Percentiles rank a stretch among this genome's conserved stretches.
Conservation (phyloP, 2,329 filamentous ascomycete genomes). For the Pezicula carpinea region DNA sequence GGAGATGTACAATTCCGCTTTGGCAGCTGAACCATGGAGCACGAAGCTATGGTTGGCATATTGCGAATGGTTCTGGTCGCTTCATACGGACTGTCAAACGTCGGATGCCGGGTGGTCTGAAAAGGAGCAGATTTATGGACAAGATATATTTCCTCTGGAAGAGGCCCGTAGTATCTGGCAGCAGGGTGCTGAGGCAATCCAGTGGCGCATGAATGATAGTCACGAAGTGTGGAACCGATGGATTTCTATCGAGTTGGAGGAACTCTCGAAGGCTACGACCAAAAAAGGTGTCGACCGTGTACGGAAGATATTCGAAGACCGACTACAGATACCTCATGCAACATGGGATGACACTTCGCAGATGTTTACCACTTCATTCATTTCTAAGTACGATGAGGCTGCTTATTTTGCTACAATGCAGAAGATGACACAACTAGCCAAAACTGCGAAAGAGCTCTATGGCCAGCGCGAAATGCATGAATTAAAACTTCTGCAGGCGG, state of each 20-base stretch:
- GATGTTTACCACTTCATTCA: conserved; percentile 63
- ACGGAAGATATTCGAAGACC: conserved; percentile 63
- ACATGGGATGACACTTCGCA: conserved; percentile 73
- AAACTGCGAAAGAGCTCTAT: conserved; percentile 59
- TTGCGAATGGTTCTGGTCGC: conserved; percentile 71
- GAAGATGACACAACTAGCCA: conserved; percentile 57
- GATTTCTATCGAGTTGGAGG: conserved; percentile 65
- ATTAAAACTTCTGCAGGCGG: conserved; percentile 56
- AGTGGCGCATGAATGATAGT: conserved; percentile 72
- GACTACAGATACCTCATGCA: conserved; percentile 67
- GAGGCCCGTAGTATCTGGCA: conserved; percentile 65
- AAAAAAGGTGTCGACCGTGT: conserved; percentile 58
- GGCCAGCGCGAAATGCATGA: conserved; percentile 64
- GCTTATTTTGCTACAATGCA: conserved; percentile 73
- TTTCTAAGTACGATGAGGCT: conserved; percentile 65
- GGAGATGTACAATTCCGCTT: conserved; percentile 67
- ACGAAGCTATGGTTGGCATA: conserved; percentile 72
- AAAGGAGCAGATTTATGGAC: conserved; percentile 65
- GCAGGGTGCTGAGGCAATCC: conserved; percentile 65
- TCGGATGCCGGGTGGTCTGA: conserved; percentile 52
- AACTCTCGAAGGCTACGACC: conserved; percentile 53
- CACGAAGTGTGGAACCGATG: conserved; percentile 77
- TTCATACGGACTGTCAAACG: conserved; percentile 61
- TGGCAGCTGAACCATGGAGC: conserved; percentile 67
- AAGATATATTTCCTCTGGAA: conserved; percentile 67